Conservation (phyloP, 306 rosid species). For the Citrullus mucosospermus region DNA sequence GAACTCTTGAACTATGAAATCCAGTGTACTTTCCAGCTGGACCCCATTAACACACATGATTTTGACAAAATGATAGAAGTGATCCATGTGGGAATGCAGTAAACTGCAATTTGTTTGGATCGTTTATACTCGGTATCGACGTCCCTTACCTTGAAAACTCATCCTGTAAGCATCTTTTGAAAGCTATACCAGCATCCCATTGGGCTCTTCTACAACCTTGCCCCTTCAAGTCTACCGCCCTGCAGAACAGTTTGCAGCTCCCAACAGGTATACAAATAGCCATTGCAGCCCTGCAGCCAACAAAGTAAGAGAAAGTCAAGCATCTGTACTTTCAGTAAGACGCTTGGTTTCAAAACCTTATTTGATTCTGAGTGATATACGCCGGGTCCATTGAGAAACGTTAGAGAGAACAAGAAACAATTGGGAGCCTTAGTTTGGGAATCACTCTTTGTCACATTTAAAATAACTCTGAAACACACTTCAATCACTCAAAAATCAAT, state of each 20-base stretch:
- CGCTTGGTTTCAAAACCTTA: background rate
- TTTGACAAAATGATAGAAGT: background rate
- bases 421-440: background rate
- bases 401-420: background rate
- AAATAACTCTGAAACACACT: too few relatives aligned
- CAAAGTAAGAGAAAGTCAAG: slow-evolving; percentile 8
- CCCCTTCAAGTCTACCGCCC: slow-evolving; percentile 20
- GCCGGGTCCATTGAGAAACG: background rate
- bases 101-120: background rate
- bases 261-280: slow-evolving; percentile 48
- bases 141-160: slow-evolving; percentile 45
- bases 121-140: background rate
- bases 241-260: slow-evolving; percentile 30
- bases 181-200: slow-evolving; percentile 24
- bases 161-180: slow-evolving; percentile 25
- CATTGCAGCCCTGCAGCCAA: slow-evolving; percentile 34
- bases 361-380: background rate
- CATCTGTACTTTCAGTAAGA: background rate
- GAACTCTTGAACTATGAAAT: background rate
- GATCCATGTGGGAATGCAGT: background rate
- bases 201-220: slow-evolving; percentile 33
- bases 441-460: too few relatives aligned
- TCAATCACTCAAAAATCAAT: too few relatives aligned
- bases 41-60: background rate
- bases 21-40: background rate